Conservation (phyloP, 352 stramenopile genomes). For the Globisporangium cederbergense region DNA sequence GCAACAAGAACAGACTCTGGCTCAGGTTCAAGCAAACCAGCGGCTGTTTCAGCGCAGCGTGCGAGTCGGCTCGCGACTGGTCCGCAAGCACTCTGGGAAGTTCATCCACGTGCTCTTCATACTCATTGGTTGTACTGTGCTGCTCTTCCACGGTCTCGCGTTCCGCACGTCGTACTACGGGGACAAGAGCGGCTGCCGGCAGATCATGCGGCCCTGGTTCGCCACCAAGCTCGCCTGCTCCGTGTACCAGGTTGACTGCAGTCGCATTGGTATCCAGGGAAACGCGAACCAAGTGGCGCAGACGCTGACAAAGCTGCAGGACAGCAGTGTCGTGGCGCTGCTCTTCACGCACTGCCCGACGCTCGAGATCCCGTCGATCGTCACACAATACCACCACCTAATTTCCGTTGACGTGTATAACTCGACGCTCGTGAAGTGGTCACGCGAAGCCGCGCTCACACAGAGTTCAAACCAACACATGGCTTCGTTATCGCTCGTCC, state of each 20-base stretch:
- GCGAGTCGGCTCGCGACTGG: not conserved
- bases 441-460: conserved; percentile 29
- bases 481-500: conserved; percentile 28
- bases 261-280: conserved; percentile 7
- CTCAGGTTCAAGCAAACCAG: not conserved
- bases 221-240: conserved; percentile 29
- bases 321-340: conserved; percentile 25
- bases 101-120: conserved; percentile 23
- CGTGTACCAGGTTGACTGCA: conserved; percentile 38
- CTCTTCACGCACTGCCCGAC: conserved; percentile 47
- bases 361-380: conserved; percentile 27
- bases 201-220: conserved; percentile 30
- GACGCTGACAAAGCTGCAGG: conserved; percentile 25
- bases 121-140: conserved; percentile 5
- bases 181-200: conserved; percentile 20
- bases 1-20: not conserved
- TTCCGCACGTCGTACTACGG: conserved; percentile 17
- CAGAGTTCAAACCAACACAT: conserved; percentile 35
- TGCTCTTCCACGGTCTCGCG: conserved; percentile 17
- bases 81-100: conserved; percentile 28
- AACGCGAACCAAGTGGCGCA: conserved; percentile 9
- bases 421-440: conserved; percentile 40
- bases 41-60: not conserved
- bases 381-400: conserved; percentile 36
- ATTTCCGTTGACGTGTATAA: conserved; percentile 58